Evolutionary conservation across 805 yeast species (phyloP).

Genomic region (Ogataea philodendri): DNA sequence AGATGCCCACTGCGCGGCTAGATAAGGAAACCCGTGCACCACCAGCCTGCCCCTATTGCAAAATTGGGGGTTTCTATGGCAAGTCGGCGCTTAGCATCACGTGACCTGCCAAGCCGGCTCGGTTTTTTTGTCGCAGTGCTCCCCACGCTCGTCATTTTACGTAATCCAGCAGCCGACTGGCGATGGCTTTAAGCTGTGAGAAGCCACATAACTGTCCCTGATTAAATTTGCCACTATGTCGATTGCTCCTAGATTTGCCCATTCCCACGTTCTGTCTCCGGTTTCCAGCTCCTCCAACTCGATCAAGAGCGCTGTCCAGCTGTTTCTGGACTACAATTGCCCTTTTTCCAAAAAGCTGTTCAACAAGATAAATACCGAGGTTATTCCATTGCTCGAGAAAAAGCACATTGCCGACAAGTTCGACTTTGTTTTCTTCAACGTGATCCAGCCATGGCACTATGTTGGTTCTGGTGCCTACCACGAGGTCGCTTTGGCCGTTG

Average conservation of each 20-base stretch:
- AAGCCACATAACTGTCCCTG: too few species aligned
- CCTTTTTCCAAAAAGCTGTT: constrained; percentile 69
- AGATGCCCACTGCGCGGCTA: constrained; percentile 17
- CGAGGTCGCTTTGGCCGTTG: constrained; percentile 71
- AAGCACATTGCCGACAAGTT: constrained; percentile 46
- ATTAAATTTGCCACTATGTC: constrained; percentile 15
- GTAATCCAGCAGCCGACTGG: too few species aligned
- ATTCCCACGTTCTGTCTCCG: constrained; percentile 24
- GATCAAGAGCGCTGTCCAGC: constrained; percentile 45
- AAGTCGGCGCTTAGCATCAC: too few species aligned
- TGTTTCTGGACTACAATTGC: constrained; percentile 76
- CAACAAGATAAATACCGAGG: constrained; percentile 48
- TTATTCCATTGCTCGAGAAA: constrained; percentile 51
- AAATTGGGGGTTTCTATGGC: too few species aligned
- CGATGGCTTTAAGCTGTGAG: too few species aligned
- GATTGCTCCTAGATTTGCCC: constrained; percentile 23
- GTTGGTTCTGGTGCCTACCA: constrained; percentile 57
- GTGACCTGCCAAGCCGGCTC: too few species aligned
- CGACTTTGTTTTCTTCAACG: constrained; percentile 64
- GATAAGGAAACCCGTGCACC: constrained; percentile 12
- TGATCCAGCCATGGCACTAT: constrained; percentile 91
- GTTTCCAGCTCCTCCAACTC: constrained; percentile 1
- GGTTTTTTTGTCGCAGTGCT: too few species aligned
- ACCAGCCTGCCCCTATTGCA: too few species aligned
- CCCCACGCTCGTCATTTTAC: too few species aligned